Conservation (phyloP, 140 eudicot genomes). For the Anethum foeniculum region DNA sequence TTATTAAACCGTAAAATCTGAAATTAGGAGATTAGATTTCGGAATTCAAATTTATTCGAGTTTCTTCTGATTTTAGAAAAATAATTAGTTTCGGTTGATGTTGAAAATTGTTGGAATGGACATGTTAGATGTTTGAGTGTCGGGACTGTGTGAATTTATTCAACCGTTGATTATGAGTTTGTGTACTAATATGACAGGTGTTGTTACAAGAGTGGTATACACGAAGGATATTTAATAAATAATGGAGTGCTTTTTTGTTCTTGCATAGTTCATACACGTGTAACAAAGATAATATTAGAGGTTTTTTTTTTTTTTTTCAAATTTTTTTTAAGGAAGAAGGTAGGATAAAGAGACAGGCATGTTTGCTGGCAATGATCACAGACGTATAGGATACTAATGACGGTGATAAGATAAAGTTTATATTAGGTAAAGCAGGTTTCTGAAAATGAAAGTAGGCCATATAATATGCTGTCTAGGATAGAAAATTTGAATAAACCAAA, state of each 20-base stretch:
- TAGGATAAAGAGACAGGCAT: neutral
- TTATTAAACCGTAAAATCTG: too few relatives aligned
- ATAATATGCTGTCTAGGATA: neutral
- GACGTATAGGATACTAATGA: constrained; percentile 7
- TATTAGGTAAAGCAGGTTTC: neutral
- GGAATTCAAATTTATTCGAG: too few relatives aligned
- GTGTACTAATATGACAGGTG: neutral
- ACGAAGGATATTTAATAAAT: neutral
- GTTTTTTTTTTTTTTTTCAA: too few relatives aligned
- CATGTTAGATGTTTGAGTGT: neutral
- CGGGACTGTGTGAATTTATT: neutral
- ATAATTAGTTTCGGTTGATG: neutral
- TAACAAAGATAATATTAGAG: neutral
- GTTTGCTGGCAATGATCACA: neutral
- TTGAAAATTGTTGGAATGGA: neutral
- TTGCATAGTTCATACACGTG: neutral
- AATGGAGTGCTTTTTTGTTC: neutral
- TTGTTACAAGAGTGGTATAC: neutral
- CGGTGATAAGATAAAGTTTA: constrained; percentile 2
- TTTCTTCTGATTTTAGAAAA: neutral
- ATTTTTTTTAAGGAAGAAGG: neutral
- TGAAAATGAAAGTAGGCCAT: neutral
- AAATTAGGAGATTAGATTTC: too few relatives aligned
- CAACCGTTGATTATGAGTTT: neutral
- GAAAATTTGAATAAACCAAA: neutral